These are phyloP conservation scores for Trichomonascaceae sp. DNA, from an alignment of 1,139 yeast species.

Conservation along the genomic window DNA sequence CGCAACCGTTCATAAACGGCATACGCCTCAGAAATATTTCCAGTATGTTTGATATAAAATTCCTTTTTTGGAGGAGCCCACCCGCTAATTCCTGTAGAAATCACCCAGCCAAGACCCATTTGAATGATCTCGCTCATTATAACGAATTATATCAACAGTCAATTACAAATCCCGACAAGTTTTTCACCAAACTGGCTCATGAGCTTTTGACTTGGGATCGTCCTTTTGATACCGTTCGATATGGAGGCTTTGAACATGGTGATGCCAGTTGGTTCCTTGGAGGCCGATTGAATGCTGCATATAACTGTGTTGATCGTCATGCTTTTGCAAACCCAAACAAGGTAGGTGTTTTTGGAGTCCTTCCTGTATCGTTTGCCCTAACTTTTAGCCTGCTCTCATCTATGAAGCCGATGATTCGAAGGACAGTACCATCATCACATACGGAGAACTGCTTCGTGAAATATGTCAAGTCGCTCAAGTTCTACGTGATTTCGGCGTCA, in stretches of 20 bases:
- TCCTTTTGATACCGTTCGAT: conserved; percentile 61
- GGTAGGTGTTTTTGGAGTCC: conserved; percentile 19
- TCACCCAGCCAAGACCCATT: conserved; percentile 36
- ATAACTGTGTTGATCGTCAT: conserved; percentile 95
- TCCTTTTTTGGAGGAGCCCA: no score
- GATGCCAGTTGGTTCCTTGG: conserved; percentile 90
- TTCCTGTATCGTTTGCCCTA: no score
- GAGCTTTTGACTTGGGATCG: conserved; percentile 80
- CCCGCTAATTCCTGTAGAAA: conserved; percentile 19
- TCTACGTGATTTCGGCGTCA: conserved; percentile 77
- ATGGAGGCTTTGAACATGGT: conserved; percentile 71
- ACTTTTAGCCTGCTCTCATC: conserved; percentile 55
- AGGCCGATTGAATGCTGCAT: conserved; percentile 89
- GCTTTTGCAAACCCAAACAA: conserved; percentile 84
- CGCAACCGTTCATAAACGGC: conserved; percentile 53
- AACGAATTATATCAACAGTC: conserved; percentile 68
- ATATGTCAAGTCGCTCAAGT: conserved; percentile 89
- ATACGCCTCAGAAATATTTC: conserved; percentile 70
- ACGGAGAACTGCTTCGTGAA: conserved; percentile 77
- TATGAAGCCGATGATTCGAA: conserved; percentile 93
- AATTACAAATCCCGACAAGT: conserved; percentile 70
- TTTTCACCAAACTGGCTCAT: conserved; percentile 78
- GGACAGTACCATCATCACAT: conserved; percentile 66
- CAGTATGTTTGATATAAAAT: conserved; percentile 40
- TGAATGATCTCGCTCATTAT: conserved; percentile 58